A percentile compares a stretch with the other conserved stretches of the same genome.
These are phyloP conservation scores for Penicillium longicatenatum DNA, from an alignment of 495 filamentous ascomycete species.

Conservation along the genomic window DNA sequence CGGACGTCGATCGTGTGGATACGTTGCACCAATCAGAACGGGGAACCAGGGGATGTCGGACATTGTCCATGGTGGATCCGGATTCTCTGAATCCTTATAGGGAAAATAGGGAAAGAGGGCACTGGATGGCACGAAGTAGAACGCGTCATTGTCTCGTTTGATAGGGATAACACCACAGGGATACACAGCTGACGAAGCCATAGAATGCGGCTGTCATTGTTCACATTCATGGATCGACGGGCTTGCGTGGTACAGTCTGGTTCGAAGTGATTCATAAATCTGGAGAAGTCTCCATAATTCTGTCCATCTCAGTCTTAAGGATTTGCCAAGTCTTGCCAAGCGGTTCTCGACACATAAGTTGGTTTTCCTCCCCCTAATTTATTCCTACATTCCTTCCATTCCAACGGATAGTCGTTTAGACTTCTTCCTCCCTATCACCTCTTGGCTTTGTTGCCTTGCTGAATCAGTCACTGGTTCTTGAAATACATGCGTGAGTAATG, in stretches of 20 bases:
- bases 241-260: conserved; percentile 1
- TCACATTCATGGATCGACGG: conserved; percentile 18
- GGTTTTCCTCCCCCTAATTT: conserved; percentile 7
- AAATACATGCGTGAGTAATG: conserved; percentile 48
- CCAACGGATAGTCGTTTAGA: conserved; percentile 6
- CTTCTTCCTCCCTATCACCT: conserved; percentile 5
- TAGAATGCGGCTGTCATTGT: conserved; percentile 16
- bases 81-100: conserved; percentile 12
- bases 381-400: conserved; percentile 9
- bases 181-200: conserved; percentile 13
- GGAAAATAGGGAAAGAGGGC: conserved; percentile 6
- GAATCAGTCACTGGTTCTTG: conserved; percentile 31
- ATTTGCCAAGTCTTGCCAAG: conserved; percentile 21
- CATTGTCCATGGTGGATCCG: conserved; percentile 19
- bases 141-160: conserved; percentile 20
- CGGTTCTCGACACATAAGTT: conserved; percentile 15
- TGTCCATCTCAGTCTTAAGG: neutral
- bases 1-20: conserved; percentile 14
- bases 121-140: conserved; percentile 1
- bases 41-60: conserved; percentile 5
- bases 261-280: neutral
- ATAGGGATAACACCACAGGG: neutral
- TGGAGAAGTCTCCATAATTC: neutral
- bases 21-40: conserved; percentile 11
- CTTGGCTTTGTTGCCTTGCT: conserved; percentile 16